Base-by-base conservation (phyloP, 345 rosid species). In the Arabidopsis suecica region DNA sequence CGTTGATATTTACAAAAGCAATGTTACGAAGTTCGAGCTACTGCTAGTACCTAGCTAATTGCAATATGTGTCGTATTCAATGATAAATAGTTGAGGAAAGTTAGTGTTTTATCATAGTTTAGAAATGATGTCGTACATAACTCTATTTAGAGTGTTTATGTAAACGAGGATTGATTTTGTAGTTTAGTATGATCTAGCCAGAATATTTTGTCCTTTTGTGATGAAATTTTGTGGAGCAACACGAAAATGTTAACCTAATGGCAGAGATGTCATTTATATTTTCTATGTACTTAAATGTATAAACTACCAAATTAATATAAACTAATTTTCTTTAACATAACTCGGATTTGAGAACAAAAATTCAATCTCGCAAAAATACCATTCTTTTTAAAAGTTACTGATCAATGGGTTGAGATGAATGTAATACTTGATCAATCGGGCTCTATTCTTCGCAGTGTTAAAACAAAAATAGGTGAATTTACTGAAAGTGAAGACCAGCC, bases 31-130 rank as follows among this genome's bases (percentile, higher is more conserved):
- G 54, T 76, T 42, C 79, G 79, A 56, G 79, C 38, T 40, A 51
- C 63, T 66, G 67, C 60, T 51, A 33, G 47, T 47, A 61, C 74
- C 79, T 68, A 68, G 74, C 79, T 68, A 60, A 68, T 13, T 75
- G 74, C 68, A 60, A 60, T 68, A 32, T 60, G 47, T 75, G 74
- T 68, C 69, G 54, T 68, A 22, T 68, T 41, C 48, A 50, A 68
- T 20, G 79, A 68, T 68, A 59, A 49, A 67, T 18, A 49, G 53
- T 58, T 50, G 23, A 55, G 58, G 59, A 44, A 74, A 47, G 18
- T 63, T 41, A 20, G 53, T 47, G 58, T 25, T 73, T 74, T 57
- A 48, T 28, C 4, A 28, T 47, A 20, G 30, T 37, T 30, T 37
- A 14, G 25, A 33, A 57, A 57, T 45, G 42, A 42, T 44, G 47